Percentiles rank a stretch among this genome's conserved stretches.
Conservation (phyloP, 1,284 basidiomycete genomes). For the Wolfiporia cocos region DNA sequence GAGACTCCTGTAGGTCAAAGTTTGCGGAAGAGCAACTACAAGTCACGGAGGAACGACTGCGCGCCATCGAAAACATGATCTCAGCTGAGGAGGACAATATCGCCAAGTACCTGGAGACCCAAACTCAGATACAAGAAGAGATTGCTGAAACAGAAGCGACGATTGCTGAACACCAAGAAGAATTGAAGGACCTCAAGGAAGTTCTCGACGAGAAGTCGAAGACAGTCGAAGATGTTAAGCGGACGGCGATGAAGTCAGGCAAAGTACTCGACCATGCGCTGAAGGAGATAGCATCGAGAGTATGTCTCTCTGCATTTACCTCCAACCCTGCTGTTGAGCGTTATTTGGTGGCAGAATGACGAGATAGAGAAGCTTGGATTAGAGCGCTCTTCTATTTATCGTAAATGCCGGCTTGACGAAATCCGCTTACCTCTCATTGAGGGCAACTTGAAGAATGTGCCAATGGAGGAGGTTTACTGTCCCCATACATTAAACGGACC, state of each 20-base stretch:
- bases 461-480: slow-evolving; percentile 82
- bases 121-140: slow-evolving; percentile 55
- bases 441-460: slow-evolving; percentile 82
- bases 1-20: slow-evolving; percentile 44
- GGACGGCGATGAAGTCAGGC: slow-evolving; percentile 60
- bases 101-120: slow-evolving; percentile 49
- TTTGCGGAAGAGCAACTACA: slow-evolving; percentile 77
- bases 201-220: slow-evolving; percentile 64
- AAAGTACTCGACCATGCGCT: slow-evolving; percentile 80
- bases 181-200: slow-evolving; percentile 58
- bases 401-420: slow-evolving; percentile 92
- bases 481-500: background rate
- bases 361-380: slow-evolving; percentile 88
- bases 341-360: slow-evolving; percentile 75
- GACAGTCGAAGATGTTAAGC: slow-evolving; percentile 73
- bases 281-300: slow-evolving; percentile 86
- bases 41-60: slow-evolving; percentile 58
- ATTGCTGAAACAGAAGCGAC: slow-evolving; percentile 57
- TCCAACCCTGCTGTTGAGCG: slow-evolving; percentile 5
- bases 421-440: slow-evolving; percentile 75
- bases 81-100: slow-evolving; percentile 54
- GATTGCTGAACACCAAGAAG: slow-evolving; percentile 54
- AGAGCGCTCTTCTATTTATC: slow-evolving; percentile 84
- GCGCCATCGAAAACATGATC: slow-evolving; percentile 48
- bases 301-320: slow-evolving; percentile 24